These are phyloP conservation scores for Camellia sinensis DNA, from an alignment of 148 eudicot genomes.

Conservation along the genomic window DNA sequence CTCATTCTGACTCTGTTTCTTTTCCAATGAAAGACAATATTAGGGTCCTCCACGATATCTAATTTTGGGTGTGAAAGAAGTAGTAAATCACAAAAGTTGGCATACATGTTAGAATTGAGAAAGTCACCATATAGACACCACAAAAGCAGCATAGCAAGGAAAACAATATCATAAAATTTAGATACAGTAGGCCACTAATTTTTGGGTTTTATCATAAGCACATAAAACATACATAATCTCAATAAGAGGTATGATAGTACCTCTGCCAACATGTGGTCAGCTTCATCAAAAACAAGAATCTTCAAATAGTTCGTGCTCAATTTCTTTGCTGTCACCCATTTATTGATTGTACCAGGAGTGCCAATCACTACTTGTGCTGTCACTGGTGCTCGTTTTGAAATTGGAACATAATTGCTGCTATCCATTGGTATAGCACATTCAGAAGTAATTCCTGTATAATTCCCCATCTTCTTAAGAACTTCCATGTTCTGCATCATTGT, in stretches of 20 bases:
- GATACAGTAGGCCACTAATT: no score
- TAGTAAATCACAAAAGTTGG: background rate
- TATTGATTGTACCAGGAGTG: constrained; percentile 75
- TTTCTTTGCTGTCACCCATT: constrained; percentile 53
- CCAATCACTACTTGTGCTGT: constrained; percentile 81
- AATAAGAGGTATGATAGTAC: constrained; percentile 24
- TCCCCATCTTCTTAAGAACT: constrained; percentile 77
- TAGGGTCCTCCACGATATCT: no score
- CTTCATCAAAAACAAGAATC: constrained; percentile 95
- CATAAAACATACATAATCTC: background rate
- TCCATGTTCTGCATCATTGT: constrained; percentile 60
- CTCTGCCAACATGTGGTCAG: constrained; percentile 95
- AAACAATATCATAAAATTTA: no score
- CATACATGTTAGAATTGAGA: background rate
- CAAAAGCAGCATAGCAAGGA: no score
- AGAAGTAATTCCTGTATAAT: constrained; percentile 67
- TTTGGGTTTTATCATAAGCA: background rate
- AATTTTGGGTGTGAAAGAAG: no score
- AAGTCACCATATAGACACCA: no score
- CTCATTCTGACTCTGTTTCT: no score
- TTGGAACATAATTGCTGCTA: constrained; percentile 43
- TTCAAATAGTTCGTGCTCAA: constrained; percentile 59
- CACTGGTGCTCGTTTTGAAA: constrained; percentile 50
- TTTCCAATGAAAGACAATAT: no score
- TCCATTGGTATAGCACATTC: constrained; percentile 65